Evolutionary conservation across 2,329 filamentous ascomycete species (phyloP), one percentile per base, ranked within the genome.

Genomic region (Chalaropsis ovoidea): DNA sequence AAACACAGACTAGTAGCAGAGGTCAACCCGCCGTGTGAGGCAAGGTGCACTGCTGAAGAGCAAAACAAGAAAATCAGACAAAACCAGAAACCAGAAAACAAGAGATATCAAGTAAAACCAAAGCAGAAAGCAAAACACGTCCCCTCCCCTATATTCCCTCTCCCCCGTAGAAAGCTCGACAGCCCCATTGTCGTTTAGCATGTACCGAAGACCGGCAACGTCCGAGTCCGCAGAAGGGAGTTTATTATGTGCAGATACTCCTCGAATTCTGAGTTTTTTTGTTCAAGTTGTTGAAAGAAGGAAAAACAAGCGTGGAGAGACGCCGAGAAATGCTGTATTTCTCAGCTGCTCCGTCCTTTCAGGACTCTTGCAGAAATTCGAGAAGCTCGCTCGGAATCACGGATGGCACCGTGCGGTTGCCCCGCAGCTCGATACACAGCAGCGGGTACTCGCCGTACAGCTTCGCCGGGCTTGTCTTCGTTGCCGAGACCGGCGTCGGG

Each of bases 361-460:
- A 60, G 24, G 42, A 63, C 10, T 61, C 19, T 60, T 66, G 61
- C 61, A 66, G 41, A 22, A 66, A 63, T 13, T 63, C 39, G 35
- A 66, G 65, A 27, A 66, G 62, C 41, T 63, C 61, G 4, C 19
- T 27, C 13, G 65, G 61, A 41, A 66, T 66, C n/a, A 27, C 41
- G 8, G 49, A 56, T 3, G 65, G 61, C 45, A 62, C 43, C 10
- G 65, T 54, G 2, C 31, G 31, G 43, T 63, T 24, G 10, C 49
- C 49, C 27, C 45, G 62, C 43, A 67, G 58, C 43, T 67, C 62
- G 45, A 67, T 45, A 43, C 65, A 67, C 31, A 67, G n/a, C 24
- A 67, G 27, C 22, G 65, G 65, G 62, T 61, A 67, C 22, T 64
- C 65, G 17, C 65, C 65, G 31, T 67, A 67, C 56, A 67, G 19